Percentiles rank a stretch among this genome's conserved stretches.
phyloP scores from a whole-genome alignment of 169 alveolate genomes.

The Plasmodium yoelii region DNA sequence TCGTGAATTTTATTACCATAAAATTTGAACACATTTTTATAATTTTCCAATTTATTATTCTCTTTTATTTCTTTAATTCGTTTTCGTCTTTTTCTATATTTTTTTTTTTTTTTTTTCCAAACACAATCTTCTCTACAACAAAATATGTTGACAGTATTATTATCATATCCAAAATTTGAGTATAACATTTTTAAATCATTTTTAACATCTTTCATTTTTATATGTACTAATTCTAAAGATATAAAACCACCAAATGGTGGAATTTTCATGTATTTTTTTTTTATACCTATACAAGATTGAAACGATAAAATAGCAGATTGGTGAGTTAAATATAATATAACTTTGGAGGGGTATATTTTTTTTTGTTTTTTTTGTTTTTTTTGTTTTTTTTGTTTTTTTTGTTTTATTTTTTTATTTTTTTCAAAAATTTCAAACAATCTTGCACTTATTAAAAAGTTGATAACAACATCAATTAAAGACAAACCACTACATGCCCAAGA shows the following conservation, averaged over 20 bases:
- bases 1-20: conserved; percentile 20
- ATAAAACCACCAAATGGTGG: conserved; percentile 66
- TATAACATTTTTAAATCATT: not conserved
- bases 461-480: conserved; percentile 68
- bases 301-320: conserved; percentile 60
- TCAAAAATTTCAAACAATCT: conserved; percentile 30
- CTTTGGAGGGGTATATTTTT: conserved; percentile 32
- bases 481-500: conserved; percentile 71
- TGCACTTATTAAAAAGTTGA: conserved; percentile 51
- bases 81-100: not conserved
- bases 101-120: not conserved
- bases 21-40: conserved; percentile 19
- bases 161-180: not conserved
- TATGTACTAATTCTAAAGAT: conserved; percentile 57
- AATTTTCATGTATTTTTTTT: conserved; percentile 42
- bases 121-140: conserved; percentile 74
- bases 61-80: not conserved
- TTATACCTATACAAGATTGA: conserved; percentile 68
- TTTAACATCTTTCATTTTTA: conserved; percentile 15
- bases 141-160: conserved; percentile 33
- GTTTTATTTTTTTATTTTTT: too few relatives aligned
- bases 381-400: conserved; percentile 11
- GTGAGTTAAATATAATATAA: conserved; percentile 55
- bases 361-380: conserved; percentile 3
- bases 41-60: not conserved